Conservation (phyloP, 2,329 filamentous ascomycete species). For the Rutstroemia sp. region DNA sequence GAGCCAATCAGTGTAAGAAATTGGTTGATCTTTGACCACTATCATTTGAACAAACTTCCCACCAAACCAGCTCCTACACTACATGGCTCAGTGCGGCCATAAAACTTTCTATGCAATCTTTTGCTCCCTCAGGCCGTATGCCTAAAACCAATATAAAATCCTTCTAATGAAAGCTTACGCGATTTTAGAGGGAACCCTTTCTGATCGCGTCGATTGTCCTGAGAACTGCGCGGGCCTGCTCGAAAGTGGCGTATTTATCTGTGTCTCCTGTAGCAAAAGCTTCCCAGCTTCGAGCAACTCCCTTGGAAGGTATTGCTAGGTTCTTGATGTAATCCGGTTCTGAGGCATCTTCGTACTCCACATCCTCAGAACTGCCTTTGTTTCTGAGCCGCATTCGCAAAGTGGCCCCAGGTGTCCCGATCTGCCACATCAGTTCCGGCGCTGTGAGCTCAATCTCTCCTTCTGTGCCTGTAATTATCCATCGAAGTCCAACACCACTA, state of each 20-base stretch:
- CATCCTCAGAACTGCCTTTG: neutral
- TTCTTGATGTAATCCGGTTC: neutral
- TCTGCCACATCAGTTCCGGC: neutral
- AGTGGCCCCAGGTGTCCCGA: neutral
- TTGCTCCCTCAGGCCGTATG: no score
- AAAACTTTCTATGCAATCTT: no score
- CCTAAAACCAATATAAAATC: no score
- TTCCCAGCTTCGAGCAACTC: neutral
- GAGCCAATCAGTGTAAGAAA: no score
- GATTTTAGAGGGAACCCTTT: neutral
- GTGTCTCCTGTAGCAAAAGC: neutral
- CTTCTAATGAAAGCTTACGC: no score
- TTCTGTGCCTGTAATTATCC: neutral
- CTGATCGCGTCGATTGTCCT: neutral
- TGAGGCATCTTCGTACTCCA: neutral
- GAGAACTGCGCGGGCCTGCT: neutral
- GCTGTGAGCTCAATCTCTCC: neutral
- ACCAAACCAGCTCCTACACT: no score
- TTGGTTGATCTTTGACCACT: no score
- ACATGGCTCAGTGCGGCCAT: no score
- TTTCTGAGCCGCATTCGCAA: neutral
- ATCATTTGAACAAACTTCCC: no score
- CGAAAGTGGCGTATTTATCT: neutral
- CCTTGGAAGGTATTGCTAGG: neutral
- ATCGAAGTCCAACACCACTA: neutral